Evolutionary conservation across 1,284 basidiomycete species (phyloP), one percentile per base, ranked within the genome.

Genomic region (Ganoderma meredithae): DNA sequence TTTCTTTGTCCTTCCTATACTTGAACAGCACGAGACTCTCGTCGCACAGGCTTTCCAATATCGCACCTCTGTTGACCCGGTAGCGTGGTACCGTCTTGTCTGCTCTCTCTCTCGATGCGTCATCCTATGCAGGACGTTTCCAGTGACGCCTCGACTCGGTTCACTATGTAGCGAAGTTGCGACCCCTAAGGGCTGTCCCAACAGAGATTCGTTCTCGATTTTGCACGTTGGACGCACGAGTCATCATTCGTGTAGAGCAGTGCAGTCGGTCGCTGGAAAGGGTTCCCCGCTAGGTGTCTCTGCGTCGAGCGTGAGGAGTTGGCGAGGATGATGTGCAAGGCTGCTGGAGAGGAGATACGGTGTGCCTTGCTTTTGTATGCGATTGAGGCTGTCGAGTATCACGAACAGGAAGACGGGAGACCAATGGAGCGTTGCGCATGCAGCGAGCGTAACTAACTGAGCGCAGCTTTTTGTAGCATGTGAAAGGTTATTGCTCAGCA

Each of bases 171-270:
- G 68, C 69, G 71, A 65, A 72, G 69, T 77, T 77, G 74, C 65
- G 73, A 69, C 53, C 72, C 76, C 74, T 62, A 22, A 72, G 76
- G 76, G 76, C 75, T 69, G 70, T 62, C 59, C 47, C 68, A 73
- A 75, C 68, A 76, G 75, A 76, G 76, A 71, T 71, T 74, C 61
- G 76, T 72, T 71, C 76, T 76, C 76, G 74, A 59, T 70, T 69
- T 66, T 68, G 68, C 61, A 53, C 68, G 56, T 40, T 70, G 63
- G 68, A 72, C 53, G 53, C 68, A 62, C 64, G 67, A 53, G 64
- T 61, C 60, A 47, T 56, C 44, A 59, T 58, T 43, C 56, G 71
- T 64, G 72, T 68, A 63, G 68, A 71, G 70, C 63, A 68, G 63
- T 71, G 74, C 56, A 74, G 73, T 73, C 74, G 67, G 69, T 69